Base-by-base conservation (phyloP, 176 grass and related monocot species). In the Ensete glaucum region DNA sequence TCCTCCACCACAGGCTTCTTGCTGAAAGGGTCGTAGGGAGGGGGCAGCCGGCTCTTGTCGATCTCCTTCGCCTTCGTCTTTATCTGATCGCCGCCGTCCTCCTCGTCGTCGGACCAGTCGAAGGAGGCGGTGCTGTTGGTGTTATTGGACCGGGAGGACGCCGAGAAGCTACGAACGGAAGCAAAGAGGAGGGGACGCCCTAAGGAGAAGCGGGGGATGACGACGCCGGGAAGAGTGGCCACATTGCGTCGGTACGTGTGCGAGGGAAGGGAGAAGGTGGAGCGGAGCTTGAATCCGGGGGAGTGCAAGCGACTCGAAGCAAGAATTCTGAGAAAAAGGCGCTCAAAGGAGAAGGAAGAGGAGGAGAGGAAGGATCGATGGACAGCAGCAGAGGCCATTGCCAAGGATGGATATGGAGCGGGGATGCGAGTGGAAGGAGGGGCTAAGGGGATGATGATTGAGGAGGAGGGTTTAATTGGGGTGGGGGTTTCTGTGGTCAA, bases 21-120 rank as follows among this genome's bases (percentile, higher is more conserved):
- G 83, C 62, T 90, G 67, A 97, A 97, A 16, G 88, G 93, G 11
- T 97, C 93, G 50, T 88, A 89, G 14, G 90, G 94, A 10, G 84
- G 90, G 62, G 94, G 90, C 2, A 83, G 62, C 8, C 81, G 55
- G 8, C 81, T 22, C 27, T 65, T 82, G 60, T 85, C 79, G n/a
- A 78, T 50, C 34, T 50, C 29, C 58, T 29, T 77, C 43, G 49
- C 26, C 60, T 64, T 77, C 75, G 29, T 65, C 17, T 9, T 9
- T 7, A 19, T 27, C 12, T 27, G 2, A 59, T 63, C 21, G 82
- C 14, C 14, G 72, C 11, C 78, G 34, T 90, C 82, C 7, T 75
- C 71, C 4, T 88, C 88, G 19, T 89, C 84, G 74, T 88, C 85
- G 53, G 94, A 98, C 88, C 85, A 98, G 59, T 88, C 88, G 78